These are phyloP conservation scores for Uronychia setigera DNA, from an alignment of 73 alveolate species.

Conservation along the genomic window DNA sequence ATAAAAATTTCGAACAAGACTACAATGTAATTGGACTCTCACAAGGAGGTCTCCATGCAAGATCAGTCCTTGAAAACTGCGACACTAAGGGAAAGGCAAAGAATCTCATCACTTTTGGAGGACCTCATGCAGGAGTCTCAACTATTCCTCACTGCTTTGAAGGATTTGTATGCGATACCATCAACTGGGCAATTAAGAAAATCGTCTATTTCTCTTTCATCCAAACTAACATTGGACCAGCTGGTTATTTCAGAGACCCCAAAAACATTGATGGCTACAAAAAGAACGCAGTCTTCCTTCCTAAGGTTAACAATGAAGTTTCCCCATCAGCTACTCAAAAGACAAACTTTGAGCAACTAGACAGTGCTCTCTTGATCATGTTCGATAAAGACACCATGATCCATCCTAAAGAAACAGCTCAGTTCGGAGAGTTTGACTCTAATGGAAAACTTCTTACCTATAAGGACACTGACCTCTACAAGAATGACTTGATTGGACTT, in stretches of 20 bases:
- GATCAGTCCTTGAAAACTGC: constrained; percentile 89
- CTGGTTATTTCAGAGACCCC: constrained; percentile 92
- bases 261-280: constrained; percentile 63
- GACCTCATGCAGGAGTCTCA: constrained; percentile 89
- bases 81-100: constrained; percentile 68
- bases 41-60: constrained; percentile 94
- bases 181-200: constrained; percentile 70
- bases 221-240: constrained; percentile 83
- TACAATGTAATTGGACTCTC: constrained; percentile 84
- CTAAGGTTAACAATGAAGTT: constrained; percentile 72
- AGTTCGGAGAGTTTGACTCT: constrained; percentile 78
- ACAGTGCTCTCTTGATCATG: constrained; percentile 73
- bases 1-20: constrained; percentile 66
- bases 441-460: constrained; percentile 69
- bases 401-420: constrained; percentile 79
- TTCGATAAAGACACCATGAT: constrained; percentile 85
- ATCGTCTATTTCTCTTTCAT: constrained; percentile 65
- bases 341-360: constrained; percentile 46
- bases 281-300: constrained; percentile 71
- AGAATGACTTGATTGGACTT: constrained; percentile 82
- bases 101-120: constrained; percentile 82
- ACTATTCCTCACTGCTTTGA: constrained; percentile 80
- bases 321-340: not conserved
- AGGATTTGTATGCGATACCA: constrained; percentile 81
- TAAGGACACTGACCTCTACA: constrained; percentile 75